These are phyloP conservation scores for Spathaspora passalidarum DNA, from an alignment of 805 yeast species.

Conservation along the genomic window DNA sequence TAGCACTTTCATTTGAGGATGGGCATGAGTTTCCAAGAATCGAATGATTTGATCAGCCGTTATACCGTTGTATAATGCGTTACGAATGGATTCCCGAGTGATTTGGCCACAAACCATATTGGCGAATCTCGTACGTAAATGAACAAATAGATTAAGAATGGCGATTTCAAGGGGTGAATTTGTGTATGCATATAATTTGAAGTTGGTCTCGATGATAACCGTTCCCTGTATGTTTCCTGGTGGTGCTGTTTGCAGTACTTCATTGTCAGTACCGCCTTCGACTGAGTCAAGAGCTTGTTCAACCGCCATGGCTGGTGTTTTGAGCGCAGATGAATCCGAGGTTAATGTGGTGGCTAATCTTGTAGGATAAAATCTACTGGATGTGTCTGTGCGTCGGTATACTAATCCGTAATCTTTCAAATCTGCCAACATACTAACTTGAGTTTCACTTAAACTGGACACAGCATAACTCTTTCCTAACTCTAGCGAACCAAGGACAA, in stretches of 20 bases:
- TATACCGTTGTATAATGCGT: slow-evolving; percentile 83
- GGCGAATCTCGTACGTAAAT: slow-evolving; percentile 76
- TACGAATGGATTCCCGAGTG: slow-evolving; percentile 86
- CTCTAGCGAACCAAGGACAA: slow-evolving; percentile 89
- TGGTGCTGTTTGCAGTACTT: slow-evolving; percentile 14
- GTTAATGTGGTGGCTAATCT: slow-evolving; percentile 86
- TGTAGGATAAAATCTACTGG: slow-evolving; percentile 81
- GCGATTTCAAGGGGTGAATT: slow-evolving; percentile 95
- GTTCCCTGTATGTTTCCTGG: slow-evolving; percentile 61
- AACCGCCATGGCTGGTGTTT: slow-evolving; percentile 74
- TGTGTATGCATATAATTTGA: slow-evolving; percentile 88
- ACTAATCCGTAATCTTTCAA: slow-evolving; percentile 89
- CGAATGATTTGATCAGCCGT: slow-evolving; percentile 92
- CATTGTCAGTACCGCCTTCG: slow-evolving; percentile 7
- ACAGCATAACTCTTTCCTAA: slow-evolving; percentile 83
- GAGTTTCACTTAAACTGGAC: slow-evolving; percentile 71
- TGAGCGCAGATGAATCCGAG: slow-evolving; percentile 70
- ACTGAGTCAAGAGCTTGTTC: slow-evolving; percentile 53
- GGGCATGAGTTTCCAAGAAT: slow-evolving; percentile 88
- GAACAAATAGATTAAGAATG: slow-evolving; percentile 82
- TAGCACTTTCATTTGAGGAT: slow-evolving; percentile 77
- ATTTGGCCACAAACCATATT: slow-evolving; percentile 93
- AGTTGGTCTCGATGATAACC: slow-evolving; percentile 88
- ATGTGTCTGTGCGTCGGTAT: slow-evolving; percentile 53
- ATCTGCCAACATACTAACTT: slow-evolving; percentile 82